Conservation (phyloP, 352 stramenopile genomes). For the Pythium aquatile region DNA sequence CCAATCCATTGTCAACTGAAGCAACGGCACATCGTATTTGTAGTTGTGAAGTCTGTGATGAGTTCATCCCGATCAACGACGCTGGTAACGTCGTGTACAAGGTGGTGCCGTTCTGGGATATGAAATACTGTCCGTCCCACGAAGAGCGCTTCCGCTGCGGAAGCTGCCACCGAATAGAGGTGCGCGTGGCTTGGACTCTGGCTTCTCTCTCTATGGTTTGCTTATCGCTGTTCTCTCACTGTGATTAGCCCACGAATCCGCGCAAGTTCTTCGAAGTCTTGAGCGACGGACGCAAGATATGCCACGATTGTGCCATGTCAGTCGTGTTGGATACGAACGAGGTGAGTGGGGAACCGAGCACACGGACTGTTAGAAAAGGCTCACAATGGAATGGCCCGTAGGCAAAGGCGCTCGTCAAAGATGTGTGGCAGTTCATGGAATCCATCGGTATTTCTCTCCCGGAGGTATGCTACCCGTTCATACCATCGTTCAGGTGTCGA, state of each 20-base stretch:
- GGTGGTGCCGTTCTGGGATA: slow-evolving; percentile 63
- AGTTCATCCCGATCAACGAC: slow-evolving; percentile 48
- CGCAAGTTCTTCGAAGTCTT: slow-evolving; percentile 53
- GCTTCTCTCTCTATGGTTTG: neutral
- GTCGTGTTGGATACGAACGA: slow-evolving; percentile 63
- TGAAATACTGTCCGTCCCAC: slow-evolving; percentile 61
- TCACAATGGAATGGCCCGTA: neutral
- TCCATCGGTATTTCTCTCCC: slow-evolving; percentile 66
- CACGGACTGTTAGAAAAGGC: too few species aligned
- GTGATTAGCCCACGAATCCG: slow-evolving; percentile 28
- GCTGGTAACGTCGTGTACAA: slow-evolving; percentile 60
- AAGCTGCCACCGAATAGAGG: slow-evolving; percentile 73
- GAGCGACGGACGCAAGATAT: slow-evolving; percentile 65
- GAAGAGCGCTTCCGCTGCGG: slow-evolving; percentile 65
- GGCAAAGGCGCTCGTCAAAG: slow-evolving; percentile 34
- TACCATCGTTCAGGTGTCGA: slow-evolving; percentile 19
- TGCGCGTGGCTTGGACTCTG: neutral
- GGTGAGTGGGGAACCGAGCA: slow-evolving; percentile 21
- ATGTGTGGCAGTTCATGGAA: slow-evolving; percentile 72
- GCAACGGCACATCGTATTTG: neutral
- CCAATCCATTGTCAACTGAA: neutral
- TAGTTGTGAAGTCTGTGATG: slow-evolving; percentile 66
- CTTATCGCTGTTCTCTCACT: too few species aligned
- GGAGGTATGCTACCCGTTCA: slow-evolving; percentile 7
- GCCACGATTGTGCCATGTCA: slow-evolving; percentile 55